Evolutionary conservation across 108 stramenopile genomes (phyloP), one percentile per base, ranked within the genome.

Genomic region (Mayamaea pseudoterrestris): DNA sequence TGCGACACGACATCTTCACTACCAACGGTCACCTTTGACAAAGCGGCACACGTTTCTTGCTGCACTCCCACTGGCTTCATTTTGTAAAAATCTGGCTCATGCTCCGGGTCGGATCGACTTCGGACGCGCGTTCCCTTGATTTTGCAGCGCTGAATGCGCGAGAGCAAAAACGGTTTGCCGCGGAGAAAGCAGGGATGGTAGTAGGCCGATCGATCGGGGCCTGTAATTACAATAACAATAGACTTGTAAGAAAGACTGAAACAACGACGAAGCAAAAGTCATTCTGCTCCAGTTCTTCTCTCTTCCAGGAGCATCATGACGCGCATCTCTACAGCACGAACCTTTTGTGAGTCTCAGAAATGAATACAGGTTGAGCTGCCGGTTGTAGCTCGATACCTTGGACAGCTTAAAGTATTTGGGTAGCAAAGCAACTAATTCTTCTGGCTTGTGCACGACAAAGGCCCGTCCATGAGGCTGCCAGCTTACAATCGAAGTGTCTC

Each of bases 311-410:
- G n/a, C n/a, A n/a, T n/a, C n/a, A n/a, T n/a, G n/a, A n/a, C n/a
- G n/a, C n/a, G n/a, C n/a, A n/a, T n/a, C n/a, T n/a, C n/a, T n/a
- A n/a, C n/a, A n/a, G n/a, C n/a, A n/a, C n/a, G 18, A 26, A 4
- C 73, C 68, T 23, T 41, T 39, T 24, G 81, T 72, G 9, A 83
- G 44, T 20, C 83, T 55, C 13, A 55, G 47, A 59, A 86, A 90
- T 30, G 74, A 76, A 41, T 90, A 90, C 2, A 83, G 57, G 46
- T 90, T 83, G 13, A 86, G 73, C 63, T 66, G 65, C 2, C 65
- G 65, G 49, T 58, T 51, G 26, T 59, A 66, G 40, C 29, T 34
- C 18, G 61, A 44, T 13, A 41, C 44, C 39, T 66, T 66, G 27
- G 49, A 46, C 34, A 52, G 57, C 29, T 30, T 22, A 55, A 93